Evolutionary conservation across 108 stramenopile genomes (phyloP).

Genomic region (Cyclostephanos invisitatus): DNA sequence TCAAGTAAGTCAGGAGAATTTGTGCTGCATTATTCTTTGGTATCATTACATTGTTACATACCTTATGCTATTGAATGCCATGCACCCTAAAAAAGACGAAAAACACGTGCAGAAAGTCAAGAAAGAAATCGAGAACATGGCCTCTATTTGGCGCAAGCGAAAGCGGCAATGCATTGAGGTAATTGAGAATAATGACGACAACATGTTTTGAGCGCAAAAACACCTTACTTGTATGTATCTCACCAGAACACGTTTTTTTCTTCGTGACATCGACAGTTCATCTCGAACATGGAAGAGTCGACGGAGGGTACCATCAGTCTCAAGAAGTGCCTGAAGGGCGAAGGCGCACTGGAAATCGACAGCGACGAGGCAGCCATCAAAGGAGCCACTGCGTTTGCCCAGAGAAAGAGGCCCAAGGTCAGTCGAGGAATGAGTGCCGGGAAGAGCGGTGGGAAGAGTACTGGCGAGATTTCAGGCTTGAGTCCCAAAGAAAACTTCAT

Average conservation of each 20-base stretch:
- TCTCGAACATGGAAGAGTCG: slow-evolving; percentile 52
- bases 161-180: slow-evolving; percentile 58
- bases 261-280: neutral
- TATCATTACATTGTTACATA: neutral
- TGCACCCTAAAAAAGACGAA: slow-evolving; percentile 38
- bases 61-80: neutral
- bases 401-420: slow-evolving; percentile 23
- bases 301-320: slow-evolving; percentile 62
- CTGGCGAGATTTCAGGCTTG: slow-evolving; percentile 6
- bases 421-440: slow-evolving; percentile 5
- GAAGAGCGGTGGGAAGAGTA: slow-evolving; percentile 17
- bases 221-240: neutral
- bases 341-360: slow-evolving; percentile 78
- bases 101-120: slow-evolving; percentile 62
- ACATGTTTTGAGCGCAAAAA: neutral
- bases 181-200: neutral
- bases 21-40: neutral
- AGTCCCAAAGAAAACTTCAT: slow-evolving; percentile 27
- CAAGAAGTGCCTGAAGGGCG: slow-evolving; percentile 71
- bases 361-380: slow-evolving; percentile 65
- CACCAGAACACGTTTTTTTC: neutral
- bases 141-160: slow-evolving; percentile 69
- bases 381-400: slow-evolving; percentile 50
- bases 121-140: slow-evolving; percentile 58
- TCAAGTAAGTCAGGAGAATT: slow-evolving; percentile 15